Percentiles rank a stretch among this genome's conserved stretches.
These are phyloP conservation scores for Boletus barrowsii DNA, from an alignment of 768 basidiomycete genomes.

Conservation along the genomic window DNA sequence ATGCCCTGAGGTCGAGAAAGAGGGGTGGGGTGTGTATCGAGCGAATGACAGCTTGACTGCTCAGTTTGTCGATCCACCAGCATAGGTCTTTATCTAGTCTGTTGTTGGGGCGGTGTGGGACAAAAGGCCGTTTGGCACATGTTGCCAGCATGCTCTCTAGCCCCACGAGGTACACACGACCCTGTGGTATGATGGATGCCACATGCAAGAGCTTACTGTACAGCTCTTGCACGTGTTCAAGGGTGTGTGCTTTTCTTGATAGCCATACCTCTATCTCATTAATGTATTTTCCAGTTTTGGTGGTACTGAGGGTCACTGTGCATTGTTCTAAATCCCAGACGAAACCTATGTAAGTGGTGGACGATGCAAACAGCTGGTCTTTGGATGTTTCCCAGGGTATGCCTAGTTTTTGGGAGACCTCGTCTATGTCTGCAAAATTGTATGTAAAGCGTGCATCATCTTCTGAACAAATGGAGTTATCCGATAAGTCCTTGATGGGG, in stretches of 20 bases:
- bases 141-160: no score
- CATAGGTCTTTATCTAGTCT: fast-evolving
- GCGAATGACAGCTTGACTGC: no score
- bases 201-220: constrained; percentile 8
- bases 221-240: background rate
- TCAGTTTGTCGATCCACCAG: background rate
- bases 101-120: constrained; percentile 15
- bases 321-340: background rate
- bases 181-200: constrained; percentile 30
- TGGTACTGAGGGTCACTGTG: no score
- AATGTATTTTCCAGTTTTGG: background rate
- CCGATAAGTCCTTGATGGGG: background rate
- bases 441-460: background rate
- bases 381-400: constrained; percentile 8
- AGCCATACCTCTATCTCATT: background rate
- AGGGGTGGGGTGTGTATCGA: no score
- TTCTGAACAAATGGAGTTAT: fast-evolving
- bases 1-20: no score
- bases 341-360: background rate
- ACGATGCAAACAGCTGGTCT: constrained; percentile 7
- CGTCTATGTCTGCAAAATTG: background rate
- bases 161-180: constrained; percentile 35
- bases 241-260: background rate
- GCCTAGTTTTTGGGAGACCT: background rate
- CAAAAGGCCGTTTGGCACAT: constrained; percentile 28